Evolutionary conservation across 192 early-diverging fungal genomes (phyloP), one percentile per base, ranked within the genome.

Genomic region (Mortierella hygrophila): DNA sequence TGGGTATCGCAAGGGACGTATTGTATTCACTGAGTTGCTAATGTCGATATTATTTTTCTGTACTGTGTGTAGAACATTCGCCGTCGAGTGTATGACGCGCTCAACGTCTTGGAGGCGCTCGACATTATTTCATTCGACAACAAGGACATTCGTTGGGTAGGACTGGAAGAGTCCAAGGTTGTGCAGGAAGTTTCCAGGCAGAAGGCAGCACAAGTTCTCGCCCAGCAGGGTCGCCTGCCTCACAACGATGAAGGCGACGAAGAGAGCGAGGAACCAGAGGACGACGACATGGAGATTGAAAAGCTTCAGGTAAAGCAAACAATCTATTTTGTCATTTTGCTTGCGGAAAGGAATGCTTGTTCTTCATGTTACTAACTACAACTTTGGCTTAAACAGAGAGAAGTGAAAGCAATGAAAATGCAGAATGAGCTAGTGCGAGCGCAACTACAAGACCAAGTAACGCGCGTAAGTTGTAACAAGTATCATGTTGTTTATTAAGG

Each of bases 41-140:
- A 23, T 18, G 18, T 6, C 10, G 11, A 16, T 6, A 35, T 38
- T 38, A 10, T 37, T 20, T 35, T 49, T n/a, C 3, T 32, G 23
- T 26, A 15, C 32, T 41, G 42, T 26, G 10, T 63, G 23, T 47
- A 94, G 84, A 94, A 94, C 70, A 93, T 94, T 75, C 90, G 94
- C 32, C 89, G 94, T 38, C 92, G 94, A 37, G 93, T 94, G 0
- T 94, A 94, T 74, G 94, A 94, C 84, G 94, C 93, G n/a, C 85
- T 94, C 35, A 94, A 94, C 75, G 93, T 94, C 16, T 82, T 94
- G 29, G 92, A 92, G 83, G 93, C 93, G 6, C 88, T 94, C 79
- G 90, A 82, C 15, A 93, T 94, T 52, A 94, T 94, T 69, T 87
- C 75, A 1, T 92, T 92, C 79, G 92, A 90, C 60, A 89, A 90